Conservation (phyloP, 2,329 filamentous ascomycete genomes). For the Penicillium sclerotiorum region DNA sequence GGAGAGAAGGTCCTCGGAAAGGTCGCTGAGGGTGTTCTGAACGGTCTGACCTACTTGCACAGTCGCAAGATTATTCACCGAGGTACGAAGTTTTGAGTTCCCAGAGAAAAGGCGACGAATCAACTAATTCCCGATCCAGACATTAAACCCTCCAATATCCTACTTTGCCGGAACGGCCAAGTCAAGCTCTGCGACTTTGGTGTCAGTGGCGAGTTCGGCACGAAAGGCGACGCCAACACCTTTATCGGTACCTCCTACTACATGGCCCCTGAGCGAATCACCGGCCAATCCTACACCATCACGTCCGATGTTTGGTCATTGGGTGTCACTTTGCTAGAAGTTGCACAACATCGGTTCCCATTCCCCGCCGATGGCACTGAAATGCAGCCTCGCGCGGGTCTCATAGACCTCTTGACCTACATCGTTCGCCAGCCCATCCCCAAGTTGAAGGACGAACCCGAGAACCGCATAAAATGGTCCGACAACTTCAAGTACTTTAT, state of each 20-base stretch:
- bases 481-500: slow-evolving; percentile 99
- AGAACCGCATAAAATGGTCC: slow-evolving; percentile 88
- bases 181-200: slow-evolving; percentile 99
- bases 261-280: slow-evolving; percentile 98
- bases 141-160: slow-evolving; percentile 97
- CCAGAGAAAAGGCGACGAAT: not conserved
- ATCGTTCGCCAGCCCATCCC: slow-evolving; percentile 96
- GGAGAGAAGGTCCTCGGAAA: slow-evolving; percentile 98
- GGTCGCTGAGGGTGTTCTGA: slow-evolving; percentile 91
- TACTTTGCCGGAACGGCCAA: slow-evolving; percentile 86
- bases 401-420: slow-evolving; percentile 95
- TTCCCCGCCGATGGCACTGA: slow-evolving; percentile 97
- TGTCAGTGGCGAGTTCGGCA: slow-evolving; percentile 96
- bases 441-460: slow-evolving; percentile 91
- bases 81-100: slow-evolving; percentile 41
- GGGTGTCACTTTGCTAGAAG: slow-evolving; percentile 94
- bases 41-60: slow-evolving; percentile 92
- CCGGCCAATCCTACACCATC: slow-evolving; percentile 96
- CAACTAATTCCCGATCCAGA: slow-evolving; percentile 52
- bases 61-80: slow-evolving; percentile 96
- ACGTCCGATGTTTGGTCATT: slow-evolving; percentile 98
- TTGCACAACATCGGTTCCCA: slow-evolving; percentile 97
- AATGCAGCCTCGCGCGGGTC: slow-evolving; percentile 86
- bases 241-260: slow-evolving; percentile 99
- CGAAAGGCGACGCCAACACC: slow-evolving; percentile 96